Base-by-base conservation (phyloP, 2,329 filamentous ascomycete species). In the Scopulariopsis brevicaulis region DNA sequence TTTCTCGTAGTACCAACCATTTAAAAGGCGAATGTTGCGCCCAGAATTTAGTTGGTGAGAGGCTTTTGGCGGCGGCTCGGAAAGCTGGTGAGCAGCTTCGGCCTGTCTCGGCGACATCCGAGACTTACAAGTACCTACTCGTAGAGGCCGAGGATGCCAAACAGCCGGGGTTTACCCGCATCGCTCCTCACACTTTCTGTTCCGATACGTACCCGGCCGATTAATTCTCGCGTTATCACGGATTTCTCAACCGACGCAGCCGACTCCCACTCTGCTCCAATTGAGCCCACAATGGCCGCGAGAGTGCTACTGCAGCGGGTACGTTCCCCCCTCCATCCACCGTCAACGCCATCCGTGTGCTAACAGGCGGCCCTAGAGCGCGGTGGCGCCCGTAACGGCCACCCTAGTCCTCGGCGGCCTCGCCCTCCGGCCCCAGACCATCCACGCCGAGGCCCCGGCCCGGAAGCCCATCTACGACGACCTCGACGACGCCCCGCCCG, bases 381-480 rank as follows among this genome's bases (percentile, higher is more conserved):
- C 74, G 66, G 70, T 72, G 62, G 76, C 78, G 72, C 78, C 79
- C 68, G 73, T 82, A 71, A 77, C 73, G 66, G 76, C 80, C 61
- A 73, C 78, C 64, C 70, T 77, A 65, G 70, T 78, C 64, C 72
- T 79, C 58, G 75, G 76, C 64, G 71, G 72, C 64, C 68, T 78
- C 65, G 74, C 73, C 62, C 69, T 81, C 62, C 70, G 71, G 63
- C 78, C 78, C 56, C 70, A 72, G 59, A 71, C 71, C 55, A 77
- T 75, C 63, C 69, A 74, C 64, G 81, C 81, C 67, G 81, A 84
- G 69, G 74, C 74, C 60, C 73, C 77, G 57, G 40, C 54, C 53
- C 60, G 79, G 69, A 89, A 87, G 71, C 86, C 90, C 63, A 94
- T 95, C 74, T 95, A 95, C 80, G 89, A 93, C 73, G 80, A 86